Evolutionary conservation across 768 basidiomycete species (phyloP).

Genomic region (Hydnomerulius pinastri): DNA sequence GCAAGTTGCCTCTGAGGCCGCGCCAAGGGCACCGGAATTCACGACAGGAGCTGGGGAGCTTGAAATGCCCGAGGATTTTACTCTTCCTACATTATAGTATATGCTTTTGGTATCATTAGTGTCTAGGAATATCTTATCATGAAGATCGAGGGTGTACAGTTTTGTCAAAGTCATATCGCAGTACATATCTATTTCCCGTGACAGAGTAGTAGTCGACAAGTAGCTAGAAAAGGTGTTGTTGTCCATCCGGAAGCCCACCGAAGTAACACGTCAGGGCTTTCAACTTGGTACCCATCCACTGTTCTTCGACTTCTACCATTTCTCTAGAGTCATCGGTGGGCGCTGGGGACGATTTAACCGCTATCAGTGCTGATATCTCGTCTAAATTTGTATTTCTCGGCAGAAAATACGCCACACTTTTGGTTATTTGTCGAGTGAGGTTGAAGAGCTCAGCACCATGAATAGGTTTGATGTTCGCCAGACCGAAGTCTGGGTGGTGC

Average conservation of each 20-base stretch:
- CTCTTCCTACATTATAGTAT: background rate
- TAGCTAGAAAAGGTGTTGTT: conserved; percentile 58
- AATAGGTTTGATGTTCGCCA: conserved; percentile 75
- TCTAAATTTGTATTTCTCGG: conserved; percentile 78
- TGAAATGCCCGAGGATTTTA: background rate
- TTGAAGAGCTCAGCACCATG: conserved; percentile 82
- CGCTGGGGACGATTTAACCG: background rate
- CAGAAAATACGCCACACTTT: conserved; percentile 86
- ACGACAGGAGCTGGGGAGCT: background rate
- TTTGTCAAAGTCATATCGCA: too few species aligned
- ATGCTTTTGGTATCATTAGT: background rate
- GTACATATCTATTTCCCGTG: too few species aligned
- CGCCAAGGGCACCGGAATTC: background rate
- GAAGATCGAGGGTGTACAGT: too few species aligned
- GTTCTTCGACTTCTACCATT: conserved; percentile 89
- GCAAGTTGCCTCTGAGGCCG: background rate
- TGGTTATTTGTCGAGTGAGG: conserved; percentile 68
- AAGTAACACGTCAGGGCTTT: conserved; percentile 96
- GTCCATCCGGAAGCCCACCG: conserved; percentile 76
- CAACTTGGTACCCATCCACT: conserved; percentile 92
- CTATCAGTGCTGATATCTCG: conserved; percentile 64
- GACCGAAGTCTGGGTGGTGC: conserved; percentile 59
- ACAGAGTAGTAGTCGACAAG: too few species aligned
- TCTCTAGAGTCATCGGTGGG: conserved; percentile 38
- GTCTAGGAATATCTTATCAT: too few species aligned